Conservation (phyloP, 805 yeast species). For the Candida ipomoeae region DNA sequence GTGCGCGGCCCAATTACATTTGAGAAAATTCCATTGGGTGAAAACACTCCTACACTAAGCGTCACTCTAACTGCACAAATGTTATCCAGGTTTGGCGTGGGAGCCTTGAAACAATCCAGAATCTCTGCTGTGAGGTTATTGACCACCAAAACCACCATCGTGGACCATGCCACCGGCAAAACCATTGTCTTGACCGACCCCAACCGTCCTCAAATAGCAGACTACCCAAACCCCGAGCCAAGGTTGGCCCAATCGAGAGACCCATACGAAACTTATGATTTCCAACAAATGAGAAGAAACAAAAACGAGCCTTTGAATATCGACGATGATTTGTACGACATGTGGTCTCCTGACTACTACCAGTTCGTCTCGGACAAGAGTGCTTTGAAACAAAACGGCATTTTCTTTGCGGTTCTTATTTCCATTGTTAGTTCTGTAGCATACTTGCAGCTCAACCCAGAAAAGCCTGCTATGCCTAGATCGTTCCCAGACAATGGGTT, state of each 20-base stretch:
- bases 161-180: constrained; percentile 38
- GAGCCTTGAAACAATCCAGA: constrained; percentile 6
- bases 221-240: constrained; percentile 59
- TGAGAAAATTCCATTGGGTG: constrained; percentile 15
- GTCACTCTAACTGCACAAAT: constrained; percentile 12
- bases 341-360: constrained; percentile 83
- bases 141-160: constrained; percentile 35
- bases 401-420: constrained; percentile 40
- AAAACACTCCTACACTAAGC: constrained; percentile 4
- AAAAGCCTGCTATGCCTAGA: constrained; percentile 72
- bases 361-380: constrained; percentile 54
- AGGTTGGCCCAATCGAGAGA: constrained; percentile 61
- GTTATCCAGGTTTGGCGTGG: constrained; percentile 29
- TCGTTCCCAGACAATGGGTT: constrained; percentile 73
- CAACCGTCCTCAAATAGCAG: constrained; percentile 42
- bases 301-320: constrained; percentile 67
- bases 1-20: constrained; percentile 15
- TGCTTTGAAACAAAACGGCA: constrained; percentile 56
- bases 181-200: constrained; percentile 41
- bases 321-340: constrained; percentile 68
- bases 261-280: constrained; percentile 73
- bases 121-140: constrained; percentile 15
- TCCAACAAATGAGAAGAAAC: constrained; percentile 77
- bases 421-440: constrained; percentile 43
- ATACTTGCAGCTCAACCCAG: constrained; percentile 52